phyloP scores from a whole-genome alignment of 345 rosid species.

The Ceriops decandra region DNA sequence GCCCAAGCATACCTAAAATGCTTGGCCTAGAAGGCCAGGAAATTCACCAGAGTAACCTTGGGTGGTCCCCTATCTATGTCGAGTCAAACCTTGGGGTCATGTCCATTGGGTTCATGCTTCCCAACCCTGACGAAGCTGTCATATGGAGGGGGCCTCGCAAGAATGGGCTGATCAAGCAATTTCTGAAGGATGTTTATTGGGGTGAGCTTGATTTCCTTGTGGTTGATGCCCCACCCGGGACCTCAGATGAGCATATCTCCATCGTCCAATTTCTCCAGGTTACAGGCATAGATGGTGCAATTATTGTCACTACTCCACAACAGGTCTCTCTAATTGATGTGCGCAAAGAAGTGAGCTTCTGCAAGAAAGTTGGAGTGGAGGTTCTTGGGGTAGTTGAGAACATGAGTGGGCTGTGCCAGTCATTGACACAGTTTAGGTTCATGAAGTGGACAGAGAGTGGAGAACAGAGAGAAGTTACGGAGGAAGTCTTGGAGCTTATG shows the following conservation, averaged over 20 bases:
- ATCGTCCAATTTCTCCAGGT: conserved; percentile 85
- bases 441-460: conserved; percentile 45
- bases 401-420: conserved; percentile 90
- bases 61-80: conserved; percentile 96
- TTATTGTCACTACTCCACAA: conserved; percentile 88
- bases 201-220: conserved; percentile 87
- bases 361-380: conserved; percentile 84
- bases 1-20: conserved; percentile 98
- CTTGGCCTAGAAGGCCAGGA: conserved; percentile 91
- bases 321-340: conserved; percentile 93
- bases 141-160: conserved; percentile 98
- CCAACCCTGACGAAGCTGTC: conserved; percentile 88
- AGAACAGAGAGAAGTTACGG: conserved; percentile 57
- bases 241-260: conserved; percentile 94
- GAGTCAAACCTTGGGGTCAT: conserved; percentile 96
- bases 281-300: conserved; percentile 87
- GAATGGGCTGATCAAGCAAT: conserved; percentile 88
- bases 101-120: conserved; percentile 98
- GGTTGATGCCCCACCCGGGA: conserved; percentile 96
- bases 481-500: conserved; percentile 42
- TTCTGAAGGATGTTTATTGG: conserved; percentile 88
- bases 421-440: conserved; percentile 61
- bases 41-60: conserved; percentile 94
- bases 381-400: conserved; percentile 97
- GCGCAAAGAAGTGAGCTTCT: conserved; percentile 85